Evolutionary conservation across 2,329 filamentous ascomycete genomes (phyloP).

Genomic region (Exophiala viscosa): DNA sequence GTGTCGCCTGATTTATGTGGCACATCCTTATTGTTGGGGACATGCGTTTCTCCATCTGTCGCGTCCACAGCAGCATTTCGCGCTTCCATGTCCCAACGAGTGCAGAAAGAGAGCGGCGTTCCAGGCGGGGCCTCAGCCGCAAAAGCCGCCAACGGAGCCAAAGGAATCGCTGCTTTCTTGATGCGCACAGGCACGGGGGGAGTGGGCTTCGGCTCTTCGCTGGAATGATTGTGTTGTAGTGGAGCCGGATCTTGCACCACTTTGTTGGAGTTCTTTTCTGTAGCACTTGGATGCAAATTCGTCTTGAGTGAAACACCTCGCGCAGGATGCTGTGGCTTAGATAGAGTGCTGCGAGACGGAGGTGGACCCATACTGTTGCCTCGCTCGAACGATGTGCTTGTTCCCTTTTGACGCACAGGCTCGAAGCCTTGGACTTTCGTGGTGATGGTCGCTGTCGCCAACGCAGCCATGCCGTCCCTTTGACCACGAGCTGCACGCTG

Average conservation of each 20-base stretch:
- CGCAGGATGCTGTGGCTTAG: too few relatives aligned
- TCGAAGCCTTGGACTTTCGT: too few relatives aligned
- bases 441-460: too few relatives aligned
- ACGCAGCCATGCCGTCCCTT: too few relatives aligned
- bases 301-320: too few relatives aligned
- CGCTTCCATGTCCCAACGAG: constrained; percentile 8
- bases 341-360: neutral
- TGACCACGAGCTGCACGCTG: too few relatives aligned
- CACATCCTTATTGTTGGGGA: neutral
- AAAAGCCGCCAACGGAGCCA: neutral
- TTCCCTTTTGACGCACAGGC: too few relatives aligned
- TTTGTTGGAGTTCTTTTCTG: too few relatives aligned
- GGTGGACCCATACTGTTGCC: constrained; percentile 3
- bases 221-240: neutral
- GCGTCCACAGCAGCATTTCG: neutral
- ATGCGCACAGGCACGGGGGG: constrained; percentile 7
- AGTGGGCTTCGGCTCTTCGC: too few relatives aligned
- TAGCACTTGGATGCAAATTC: too few relatives aligned
- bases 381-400: too few relatives aligned
- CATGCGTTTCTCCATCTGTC: neutral
- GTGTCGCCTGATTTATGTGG: constrained; percentile 2
- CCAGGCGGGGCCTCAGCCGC: constrained; percentile 6
- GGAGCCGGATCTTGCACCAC: too few relatives aligned
- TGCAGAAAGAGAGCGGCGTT: constrained; percentile 18
- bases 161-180: constrained; percentile 4